These are phyloP conservation scores for Cyclanthera cordifolia DNA, from an alignment of 306 rosid genomes.

Conservation along the genomic window DNA sequence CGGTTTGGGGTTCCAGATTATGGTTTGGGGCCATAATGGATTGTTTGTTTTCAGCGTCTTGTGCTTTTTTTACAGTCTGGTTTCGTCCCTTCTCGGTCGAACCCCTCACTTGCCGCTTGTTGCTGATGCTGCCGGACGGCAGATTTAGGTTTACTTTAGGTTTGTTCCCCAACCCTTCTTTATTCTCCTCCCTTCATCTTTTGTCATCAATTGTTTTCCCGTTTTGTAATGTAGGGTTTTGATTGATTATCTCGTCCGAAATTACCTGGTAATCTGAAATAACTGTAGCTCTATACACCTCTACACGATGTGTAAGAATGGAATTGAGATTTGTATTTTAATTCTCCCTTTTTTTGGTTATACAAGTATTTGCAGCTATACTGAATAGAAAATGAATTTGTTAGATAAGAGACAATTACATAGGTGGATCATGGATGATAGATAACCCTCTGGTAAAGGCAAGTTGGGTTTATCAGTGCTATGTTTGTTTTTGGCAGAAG, in stretches of 20 bases:
- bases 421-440: background rate
- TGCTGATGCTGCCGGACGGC: slow-evolving; percentile 79
- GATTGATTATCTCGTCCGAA: background rate
- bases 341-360: background rate
- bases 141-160: slow-evolving; percentile 28
- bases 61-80: slow-evolving; percentile 50
- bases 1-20: slow-evolving; percentile 38
- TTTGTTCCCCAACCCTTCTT: background rate
- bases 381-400: background rate
- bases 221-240: background rate
- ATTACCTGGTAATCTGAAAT: background rate
- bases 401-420: background rate
- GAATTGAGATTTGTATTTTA: background rate
- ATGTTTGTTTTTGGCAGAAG: too few species aligned
- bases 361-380: background rate
- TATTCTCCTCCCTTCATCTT: too few species aligned
- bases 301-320: background rate
- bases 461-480: too few species aligned
- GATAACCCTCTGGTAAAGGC: background rate
- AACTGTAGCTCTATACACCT: background rate
- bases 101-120: slow-evolving; percentile 71
- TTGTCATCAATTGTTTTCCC: too few species aligned
- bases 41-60: slow-evolving; percentile 44
- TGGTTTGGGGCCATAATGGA: slow-evolving; percentile 40
- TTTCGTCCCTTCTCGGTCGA: slow-evolving; percentile 48